phyloP scores from a whole-genome alignment of 1,284 basidiomycete genomes.

The Apiotrichum akiyoshidainum region DNA sequence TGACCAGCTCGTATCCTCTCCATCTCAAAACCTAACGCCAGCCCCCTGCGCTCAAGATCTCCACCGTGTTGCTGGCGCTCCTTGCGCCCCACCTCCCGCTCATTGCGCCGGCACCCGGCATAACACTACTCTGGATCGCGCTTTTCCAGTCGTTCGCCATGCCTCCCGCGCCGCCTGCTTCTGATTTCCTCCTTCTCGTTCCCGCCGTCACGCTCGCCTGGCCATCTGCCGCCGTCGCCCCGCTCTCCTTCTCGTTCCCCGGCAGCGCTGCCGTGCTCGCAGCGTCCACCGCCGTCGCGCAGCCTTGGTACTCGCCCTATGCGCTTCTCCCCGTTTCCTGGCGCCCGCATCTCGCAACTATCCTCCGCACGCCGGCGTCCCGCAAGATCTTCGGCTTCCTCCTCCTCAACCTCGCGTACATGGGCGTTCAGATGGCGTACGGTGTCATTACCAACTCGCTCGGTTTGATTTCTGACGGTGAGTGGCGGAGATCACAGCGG shows the following conservation, averaged over 20 bases:
- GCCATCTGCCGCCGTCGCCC: background rate
- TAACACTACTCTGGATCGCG: slow-evolving; percentile 21
- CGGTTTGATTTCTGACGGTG: slow-evolving; percentile 94
- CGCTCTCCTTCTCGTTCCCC: background rate
- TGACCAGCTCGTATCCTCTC: background rate
- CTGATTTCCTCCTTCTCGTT: slow-evolving; percentile 31
- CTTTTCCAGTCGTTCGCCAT: slow-evolving; percentile 41
- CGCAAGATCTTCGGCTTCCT: slow-evolving; percentile 97
- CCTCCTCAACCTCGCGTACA: slow-evolving; percentile 89
- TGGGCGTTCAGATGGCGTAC: slow-evolving; percentile 92
- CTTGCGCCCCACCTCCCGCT: slow-evolving; percentile 30
- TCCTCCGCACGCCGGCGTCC: slow-evolving; percentile 85
- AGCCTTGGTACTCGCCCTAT: background rate
- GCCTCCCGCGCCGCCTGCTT: slow-evolving; percentile 26
- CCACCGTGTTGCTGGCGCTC: slow-evolving; percentile 14
- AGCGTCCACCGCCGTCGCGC: background rate
- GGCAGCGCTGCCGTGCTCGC: background rate
- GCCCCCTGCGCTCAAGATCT: background rate
- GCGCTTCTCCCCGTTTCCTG: slow-evolving; percentile 32
- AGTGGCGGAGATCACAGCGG: slow-evolving; percentile 41
- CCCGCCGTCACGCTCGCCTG: slow-evolving; percentile 13
- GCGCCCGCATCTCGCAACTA: slow-evolving; percentile 77
- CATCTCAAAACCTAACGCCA: background rate
- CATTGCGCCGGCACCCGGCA: slow-evolving; percentile 4
- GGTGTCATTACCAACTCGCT: slow-evolving; percentile 97